Evolutionary conservation across 2,329 filamentous ascomycete species (phyloP).

Genomic region (Cladobotryum protrusum): DNA sequence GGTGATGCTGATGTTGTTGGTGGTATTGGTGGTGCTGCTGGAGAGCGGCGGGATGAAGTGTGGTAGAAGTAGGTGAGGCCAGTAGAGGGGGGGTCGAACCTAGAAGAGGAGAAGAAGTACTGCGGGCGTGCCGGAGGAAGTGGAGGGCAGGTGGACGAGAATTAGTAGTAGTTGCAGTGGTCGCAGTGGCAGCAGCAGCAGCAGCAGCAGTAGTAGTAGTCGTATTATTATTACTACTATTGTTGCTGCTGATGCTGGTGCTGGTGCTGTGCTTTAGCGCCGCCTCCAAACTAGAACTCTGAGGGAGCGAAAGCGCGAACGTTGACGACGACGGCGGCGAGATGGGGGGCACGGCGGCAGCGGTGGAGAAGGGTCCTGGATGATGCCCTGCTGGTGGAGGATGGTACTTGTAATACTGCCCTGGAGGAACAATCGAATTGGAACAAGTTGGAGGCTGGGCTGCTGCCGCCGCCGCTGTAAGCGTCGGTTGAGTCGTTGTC

Average conservation of each 20-base stretch:
- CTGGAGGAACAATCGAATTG: too few relatives aligned
- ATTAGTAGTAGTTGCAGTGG: constrained; percentile 3
- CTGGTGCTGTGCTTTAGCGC: neutral
- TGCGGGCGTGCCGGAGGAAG: constrained; percentile 11
- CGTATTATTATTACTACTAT: neutral
- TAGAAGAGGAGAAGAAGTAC: constrained; percentile 12
- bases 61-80: constrained; percentile 1
- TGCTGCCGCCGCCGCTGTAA: too few relatives aligned
- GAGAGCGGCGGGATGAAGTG: constrained; percentile 2
- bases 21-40: too few relatives aligned
- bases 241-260: neutral
- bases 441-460: too few relatives aligned
- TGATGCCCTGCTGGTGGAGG: too few relatives aligned
- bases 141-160: neutral
- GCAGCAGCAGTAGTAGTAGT: neutral
- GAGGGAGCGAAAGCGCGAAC: neutral
- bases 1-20: too few relatives aligned
- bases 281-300: neutral
- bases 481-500: too few relatives aligned
- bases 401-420: too few relatives aligned
- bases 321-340: too few relatives aligned
- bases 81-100: constrained; percentile 5
- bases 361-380: too few relatives aligned
- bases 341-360: too few relatives aligned
- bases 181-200: constrained; percentile 2